phyloP scores from a whole-genome alignment of 306 rosid species.

The Malus orientalis region DNA sequence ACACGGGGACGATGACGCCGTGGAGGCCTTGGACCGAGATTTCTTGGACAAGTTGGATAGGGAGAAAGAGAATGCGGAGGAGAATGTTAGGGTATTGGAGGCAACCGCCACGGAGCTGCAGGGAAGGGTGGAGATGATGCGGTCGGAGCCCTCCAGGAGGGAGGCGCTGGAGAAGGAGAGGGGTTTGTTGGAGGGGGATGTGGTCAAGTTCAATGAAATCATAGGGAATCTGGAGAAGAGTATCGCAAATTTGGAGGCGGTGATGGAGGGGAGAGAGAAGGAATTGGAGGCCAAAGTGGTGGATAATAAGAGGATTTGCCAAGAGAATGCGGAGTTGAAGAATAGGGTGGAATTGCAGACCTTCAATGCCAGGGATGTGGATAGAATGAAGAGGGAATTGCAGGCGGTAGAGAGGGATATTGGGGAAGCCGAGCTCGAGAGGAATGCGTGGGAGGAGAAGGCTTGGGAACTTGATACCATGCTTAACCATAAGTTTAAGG shows the following conservation, averaged over 20 bases:
- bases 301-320: slow-evolving; percentile 37
- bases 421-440: slow-evolving; percentile 53
- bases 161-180: slow-evolving; percentile 64
- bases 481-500: slow-evolving; percentile 49
- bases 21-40: slow-evolving; percentile 38
- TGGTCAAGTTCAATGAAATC: slow-evolving; percentile 56
- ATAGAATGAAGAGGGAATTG: slow-evolving; percentile 85
- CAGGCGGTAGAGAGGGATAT: slow-evolving; percentile 82
- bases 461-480: slow-evolving; percentile 56
- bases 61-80: slow-evolving; percentile 30
- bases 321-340: slow-evolving; percentile 69
- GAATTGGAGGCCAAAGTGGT: slow-evolving; percentile 48
- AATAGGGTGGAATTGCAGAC: slow-evolving; percentile 61
- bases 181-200: slow-evolving; percentile 53
- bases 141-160: slow-evolving; percentile 38
- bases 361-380: slow-evolving; percentile 65
- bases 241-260: slow-evolving; percentile 35
- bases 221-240: slow-evolving; percentile 38
- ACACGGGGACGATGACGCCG: slow-evolving; percentile 54
- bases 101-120: slow-evolving; percentile 16
- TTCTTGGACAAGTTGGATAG: slow-evolving; percentile 36
- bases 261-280: slow-evolving; percentile 48
- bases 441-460: slow-evolving; percentile 78
- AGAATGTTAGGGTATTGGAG: slow-evolving; percentile 18
- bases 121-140: slow-evolving; percentile 33